phyloP scores from a whole-genome alignment of 1,284 basidiomycete species.

The Rhodotorula sp. region DNA sequence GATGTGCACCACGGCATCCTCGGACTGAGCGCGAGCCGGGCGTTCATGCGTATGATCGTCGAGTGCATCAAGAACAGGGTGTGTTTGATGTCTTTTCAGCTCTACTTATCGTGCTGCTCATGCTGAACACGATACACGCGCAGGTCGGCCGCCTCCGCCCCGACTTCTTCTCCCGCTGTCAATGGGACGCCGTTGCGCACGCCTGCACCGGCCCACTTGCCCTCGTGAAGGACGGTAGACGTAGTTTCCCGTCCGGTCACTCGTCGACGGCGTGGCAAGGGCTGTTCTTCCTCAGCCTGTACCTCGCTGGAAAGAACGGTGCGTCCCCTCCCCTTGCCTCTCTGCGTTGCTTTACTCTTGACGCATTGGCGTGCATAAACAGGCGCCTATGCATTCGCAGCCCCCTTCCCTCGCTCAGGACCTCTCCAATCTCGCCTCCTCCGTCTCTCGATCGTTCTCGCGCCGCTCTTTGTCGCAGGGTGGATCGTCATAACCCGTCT shows the following conservation, averaged over 20 bases:
- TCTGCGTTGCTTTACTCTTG: no score
- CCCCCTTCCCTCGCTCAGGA: constrained; percentile 47
- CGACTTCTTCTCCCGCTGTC: constrained; percentile 65
- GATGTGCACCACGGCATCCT: constrained; percentile 39
- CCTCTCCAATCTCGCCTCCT: constrained; percentile 56
- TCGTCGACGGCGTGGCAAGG: constrained; percentile 64
- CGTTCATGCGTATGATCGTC: constrained; percentile 28
- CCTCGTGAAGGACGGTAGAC: constrained; percentile 41
- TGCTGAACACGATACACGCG: constrained; percentile 45
- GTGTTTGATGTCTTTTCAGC: background rate
- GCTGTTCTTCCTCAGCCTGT: constrained; percentile 63
- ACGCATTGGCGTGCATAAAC: constrained; percentile 34
- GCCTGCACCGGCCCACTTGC: constrained; percentile 58
- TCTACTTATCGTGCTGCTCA: background rate
- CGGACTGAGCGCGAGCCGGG: constrained; percentile 20
- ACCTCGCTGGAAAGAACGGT: constrained; percentile 59
- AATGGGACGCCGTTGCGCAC: constrained; percentile 56
- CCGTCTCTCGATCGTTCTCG: constrained; percentile 54
- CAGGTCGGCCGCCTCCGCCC: constrained; percentile 62
- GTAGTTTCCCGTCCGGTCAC: constrained; percentile 52
- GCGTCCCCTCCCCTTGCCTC: background rate
- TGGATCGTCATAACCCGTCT: constrained; percentile 58
- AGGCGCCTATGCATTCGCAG: constrained; percentile 58
- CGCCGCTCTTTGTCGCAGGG: constrained; percentile 55
- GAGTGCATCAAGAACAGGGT: constrained; percentile 19